These are phyloP conservation scores for Cubamyces sp. DNA, from an alignment of 768 basidiomycete species.

Conservation along the genomic window DNA sequence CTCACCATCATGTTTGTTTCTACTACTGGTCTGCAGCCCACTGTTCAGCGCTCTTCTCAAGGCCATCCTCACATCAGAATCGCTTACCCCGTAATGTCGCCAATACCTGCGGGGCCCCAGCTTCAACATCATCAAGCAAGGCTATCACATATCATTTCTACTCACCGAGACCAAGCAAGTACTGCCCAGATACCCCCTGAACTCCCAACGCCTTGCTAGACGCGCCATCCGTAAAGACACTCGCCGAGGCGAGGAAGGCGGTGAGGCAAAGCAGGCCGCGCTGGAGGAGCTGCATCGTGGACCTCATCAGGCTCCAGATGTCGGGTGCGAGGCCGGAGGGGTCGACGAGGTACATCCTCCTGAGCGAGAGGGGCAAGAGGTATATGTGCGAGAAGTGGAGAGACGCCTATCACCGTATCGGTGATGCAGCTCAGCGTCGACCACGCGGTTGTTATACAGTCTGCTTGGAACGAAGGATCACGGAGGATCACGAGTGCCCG, in stretches of 20 bases:
- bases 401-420: constrained; percentile 18
- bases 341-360: constrained; percentile 28
- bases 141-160: neutral
- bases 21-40: constrained; percentile 60
- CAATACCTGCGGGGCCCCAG: constrained; percentile 51
- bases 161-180: constrained; percentile 64
- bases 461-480: neutral
- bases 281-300: constrained; percentile 24
- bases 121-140: neutral
- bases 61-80: neutral
- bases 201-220: constrained; percentile 19
- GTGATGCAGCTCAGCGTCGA: neutral
- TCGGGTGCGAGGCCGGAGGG: constrained; percentile 21
- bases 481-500: neutral
- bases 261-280: constrained; percentile 27
- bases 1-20: constrained; percentile 84
- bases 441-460: constrained; percentile 12
- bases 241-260: constrained; percentile 26
- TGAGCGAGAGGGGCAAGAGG: neutral
- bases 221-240: constrained; percentile 14
- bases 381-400: constrained; percentile 6
- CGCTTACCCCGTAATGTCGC: constrained; percentile 72
- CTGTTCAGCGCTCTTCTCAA: constrained; percentile 14
- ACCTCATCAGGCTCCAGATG: constrained; percentile 30
- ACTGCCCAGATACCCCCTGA: constrained; percentile 45